A percentile compares a stretch with the other conserved stretches of the same genome.
These are phyloP conservation scores for Cladophialophora chaetospira DNA, from an alignment of 2,329 filamentous ascomycete genomes.

Conservation along the genomic window DNA sequence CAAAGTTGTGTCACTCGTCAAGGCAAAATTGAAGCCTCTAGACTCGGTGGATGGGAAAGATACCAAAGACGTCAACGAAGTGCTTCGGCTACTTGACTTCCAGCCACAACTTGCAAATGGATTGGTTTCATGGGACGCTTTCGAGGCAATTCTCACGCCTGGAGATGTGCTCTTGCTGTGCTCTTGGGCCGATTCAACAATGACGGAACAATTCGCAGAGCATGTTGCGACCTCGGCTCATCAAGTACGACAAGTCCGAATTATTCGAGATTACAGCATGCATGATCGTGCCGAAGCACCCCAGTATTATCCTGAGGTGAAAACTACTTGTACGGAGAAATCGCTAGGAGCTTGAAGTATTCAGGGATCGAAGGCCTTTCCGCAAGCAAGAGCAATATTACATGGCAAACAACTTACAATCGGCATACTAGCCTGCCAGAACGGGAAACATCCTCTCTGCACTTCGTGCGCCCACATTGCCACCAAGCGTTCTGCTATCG, in stretches of 20 bases:
- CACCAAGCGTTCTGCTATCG: no score
- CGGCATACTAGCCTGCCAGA: no score
- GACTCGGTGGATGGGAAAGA: not conserved
- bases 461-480: no score
- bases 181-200: not conserved
- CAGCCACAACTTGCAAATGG: not conserved
- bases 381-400: no score
- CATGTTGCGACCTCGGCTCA: not conserved
- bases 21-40: not conserved
- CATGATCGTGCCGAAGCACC: constrained; percentile 10
- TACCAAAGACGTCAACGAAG: not conserved
- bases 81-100: not conserved
- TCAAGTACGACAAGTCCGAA: constrained; percentile 2
- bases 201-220: not conserved
- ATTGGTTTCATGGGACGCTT: constrained; percentile 10
- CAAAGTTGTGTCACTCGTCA: constrained; percentile 4
- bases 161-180: constrained; percentile 6
- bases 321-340: not conserved
- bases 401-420: no score
- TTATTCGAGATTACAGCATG: constrained; percentile 16
- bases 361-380: no score
- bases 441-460: no score
- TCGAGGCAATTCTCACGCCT: constrained; percentile 12
- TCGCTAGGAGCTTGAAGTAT: no score
- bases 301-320: constrained; percentile 13